A percentile compares a stretch with the other conserved stretches of the same genome.
Evolutionary conservation across 1,284 basidiomycete genomes (phyloP).

Genomic region (Trichosporon ovoides): DNA sequence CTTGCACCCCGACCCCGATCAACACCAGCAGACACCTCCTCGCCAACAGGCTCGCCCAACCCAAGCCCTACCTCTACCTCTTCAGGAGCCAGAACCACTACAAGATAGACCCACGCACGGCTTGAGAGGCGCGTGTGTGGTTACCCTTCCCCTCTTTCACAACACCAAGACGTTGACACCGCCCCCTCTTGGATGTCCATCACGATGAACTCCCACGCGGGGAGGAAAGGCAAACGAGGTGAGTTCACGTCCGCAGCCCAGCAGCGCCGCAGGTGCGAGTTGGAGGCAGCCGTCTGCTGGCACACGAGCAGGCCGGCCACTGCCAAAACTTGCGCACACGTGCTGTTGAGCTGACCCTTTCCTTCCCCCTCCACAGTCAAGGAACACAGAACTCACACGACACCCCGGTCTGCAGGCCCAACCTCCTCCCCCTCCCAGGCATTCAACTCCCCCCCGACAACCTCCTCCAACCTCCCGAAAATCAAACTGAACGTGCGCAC

Average conservation of each 20-base stretch:
- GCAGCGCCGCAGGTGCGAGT: neutral
- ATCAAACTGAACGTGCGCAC: conserved; percentile 22
- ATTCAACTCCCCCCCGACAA: conserved; percentile 15
- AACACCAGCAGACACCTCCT: conserved; percentile 11
- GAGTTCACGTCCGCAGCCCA: conserved; percentile 11
- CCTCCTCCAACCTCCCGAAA: conserved; percentile 17
- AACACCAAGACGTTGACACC: neutral
- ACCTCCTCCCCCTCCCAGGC: conserved; percentile 22
- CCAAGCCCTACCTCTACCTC: conserved; percentile 14
- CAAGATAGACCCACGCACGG: conserved; percentile 16
- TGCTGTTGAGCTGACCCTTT: neutral
- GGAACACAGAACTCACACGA: conserved; percentile 20
- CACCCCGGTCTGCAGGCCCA: conserved; percentile 16
- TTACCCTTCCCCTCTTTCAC: neutral
- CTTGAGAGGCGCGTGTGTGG: conserved; percentile 7
- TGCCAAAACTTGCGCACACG: neutral
- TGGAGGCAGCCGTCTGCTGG: conserved; percentile 1
- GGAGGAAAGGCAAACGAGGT: conserved; percentile 27
- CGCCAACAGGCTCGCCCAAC: conserved; percentile 15
- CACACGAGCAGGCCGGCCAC: conserved; percentile 3
- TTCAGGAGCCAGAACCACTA: conserved; percentile 22
- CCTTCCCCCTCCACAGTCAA: conserved; percentile 1
- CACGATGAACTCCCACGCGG: conserved; percentile 19
- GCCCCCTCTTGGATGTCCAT: conserved; percentile 15
- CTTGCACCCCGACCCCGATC: conserved; percentile 8